These are phyloP conservation scores for Gyrodon lividus DNA, from an alignment of 768 basidiomycete genomes.

Conservation along the genomic window DNA sequence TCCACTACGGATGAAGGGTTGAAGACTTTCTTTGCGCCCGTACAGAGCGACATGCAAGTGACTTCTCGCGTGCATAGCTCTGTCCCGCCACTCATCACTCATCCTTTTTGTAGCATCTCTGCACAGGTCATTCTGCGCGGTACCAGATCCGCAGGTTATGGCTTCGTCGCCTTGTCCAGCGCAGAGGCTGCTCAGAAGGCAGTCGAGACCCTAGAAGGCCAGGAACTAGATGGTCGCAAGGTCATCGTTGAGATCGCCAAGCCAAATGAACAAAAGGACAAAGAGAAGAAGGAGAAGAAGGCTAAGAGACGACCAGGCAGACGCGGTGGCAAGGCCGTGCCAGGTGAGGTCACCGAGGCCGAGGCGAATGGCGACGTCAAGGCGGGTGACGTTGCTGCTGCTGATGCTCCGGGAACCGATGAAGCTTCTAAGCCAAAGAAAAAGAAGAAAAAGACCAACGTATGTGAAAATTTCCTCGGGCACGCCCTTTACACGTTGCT, in stretches of 20 bases:
- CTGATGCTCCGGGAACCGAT: conserved; percentile 46
- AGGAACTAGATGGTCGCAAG: conserved; percentile 84
- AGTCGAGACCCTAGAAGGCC: conserved; percentile 81
- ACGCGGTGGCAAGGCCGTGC: conserved; percentile 82
- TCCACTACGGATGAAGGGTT: conserved; percentile 92
- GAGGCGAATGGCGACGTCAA: conserved; percentile 79
- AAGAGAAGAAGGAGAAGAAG: conserved; percentile 73
- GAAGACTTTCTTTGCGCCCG: conserved; percentile 89
- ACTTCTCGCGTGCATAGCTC: conserved; percentile 3
- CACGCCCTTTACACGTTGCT: neutral
- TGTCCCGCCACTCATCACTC: conserved; percentile 7
- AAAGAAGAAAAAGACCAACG: conserved; percentile 73
- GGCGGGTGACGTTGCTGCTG: conserved; percentile 52
- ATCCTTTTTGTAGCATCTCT: conserved; percentile 53
- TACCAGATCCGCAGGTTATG: conserved; percentile 85
- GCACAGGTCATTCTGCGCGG: conserved; percentile 87
- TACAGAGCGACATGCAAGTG: conserved; percentile 84
- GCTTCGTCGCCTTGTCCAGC: conserved; percentile 83
- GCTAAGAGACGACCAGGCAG: conserved; percentile 80
- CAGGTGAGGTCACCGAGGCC: conserved; percentile 87
- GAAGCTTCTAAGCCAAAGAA: conserved; percentile 70
- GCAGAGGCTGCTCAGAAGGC: conserved; percentile 84
- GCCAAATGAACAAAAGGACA: conserved; percentile 83
- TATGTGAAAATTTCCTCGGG: conserved; percentile 30
- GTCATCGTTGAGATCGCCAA: conserved; percentile 93